These are phyloP conservation scores for Bauhinia variegata DNA, from an alignment of 306 rosid genomes.

Conservation along the genomic window DNA sequence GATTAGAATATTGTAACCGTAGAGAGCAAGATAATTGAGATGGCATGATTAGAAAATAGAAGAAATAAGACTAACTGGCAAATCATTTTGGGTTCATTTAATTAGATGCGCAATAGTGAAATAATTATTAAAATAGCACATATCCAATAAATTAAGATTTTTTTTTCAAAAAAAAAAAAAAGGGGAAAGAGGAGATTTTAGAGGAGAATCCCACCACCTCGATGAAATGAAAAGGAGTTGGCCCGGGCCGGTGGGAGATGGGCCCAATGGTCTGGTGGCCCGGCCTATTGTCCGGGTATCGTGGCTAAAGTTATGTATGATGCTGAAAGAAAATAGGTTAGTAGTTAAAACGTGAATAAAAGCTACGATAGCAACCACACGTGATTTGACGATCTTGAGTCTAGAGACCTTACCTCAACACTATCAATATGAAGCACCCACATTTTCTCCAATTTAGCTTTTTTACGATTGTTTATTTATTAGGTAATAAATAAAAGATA, in stretches of 20 bases:
- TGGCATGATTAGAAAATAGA: no score
- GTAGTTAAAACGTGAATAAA: conserved; percentile 27
- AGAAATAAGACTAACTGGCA: background rate
- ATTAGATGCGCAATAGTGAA: no score
- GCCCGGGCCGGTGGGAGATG: background rate
- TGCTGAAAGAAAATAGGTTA: conserved; percentile 29
- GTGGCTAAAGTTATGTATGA: conserved; percentile 20
- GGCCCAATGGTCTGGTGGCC: background rate
- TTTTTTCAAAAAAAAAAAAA: background rate
- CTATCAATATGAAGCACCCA: conserved; percentile 33
- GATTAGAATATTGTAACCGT: no score
- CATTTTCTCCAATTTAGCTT: conserved; percentile 27
- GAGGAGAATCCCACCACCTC: background rate
- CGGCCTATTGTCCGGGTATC: conserved; percentile 34
- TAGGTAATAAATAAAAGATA: no score
- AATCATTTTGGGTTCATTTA: background rate
- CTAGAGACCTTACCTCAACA: conserved; percentile 18
- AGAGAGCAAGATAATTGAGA: no score
- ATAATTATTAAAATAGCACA: no score
- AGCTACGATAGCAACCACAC: conserved; percentile 40
- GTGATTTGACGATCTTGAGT: conserved; percentile 22
- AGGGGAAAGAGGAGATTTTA: background rate
- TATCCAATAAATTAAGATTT: no score
- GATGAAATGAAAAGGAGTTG: background rate
- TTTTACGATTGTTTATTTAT: no score